Evolutionary conservation across 768 basidiomycete genomes (phyloP), one percentile per base, ranked within the genome.

Genomic region (Coprinopsis cinerea): DNA sequence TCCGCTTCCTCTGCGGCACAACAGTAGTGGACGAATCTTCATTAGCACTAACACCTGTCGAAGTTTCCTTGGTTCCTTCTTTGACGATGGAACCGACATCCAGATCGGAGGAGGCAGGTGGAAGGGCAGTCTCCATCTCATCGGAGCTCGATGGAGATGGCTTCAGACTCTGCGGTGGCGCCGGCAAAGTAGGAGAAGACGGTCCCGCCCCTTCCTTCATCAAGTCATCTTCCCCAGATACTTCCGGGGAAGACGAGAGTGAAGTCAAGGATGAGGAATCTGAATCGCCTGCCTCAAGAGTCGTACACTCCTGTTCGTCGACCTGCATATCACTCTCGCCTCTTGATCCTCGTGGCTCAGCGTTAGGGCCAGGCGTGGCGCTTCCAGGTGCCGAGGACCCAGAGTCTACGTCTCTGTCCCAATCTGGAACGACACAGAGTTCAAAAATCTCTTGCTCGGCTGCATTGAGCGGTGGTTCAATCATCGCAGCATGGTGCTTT

Each of bases 361-460:
- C 18, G 23, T 43, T 26, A 43, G 23, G 41, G 18, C 6, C 41
- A 39, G 30, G 30, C 7, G 36, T 39, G 36, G 36, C 36, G 36
- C 10, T 45, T 46, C 44, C 14, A 23, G 30, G 23, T 10, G 18
- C 4, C 14, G 20, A 34, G 28, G 27, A 37, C 11, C 46, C 18
- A n/a, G 30, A 26, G 18, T 55, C 51, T 36, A 17, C 39, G n/a
- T 42, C 56, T 24, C 67, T 62, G 42, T 79, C 76, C 75, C 76
- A 78, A 51, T 82, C 80, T 17, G 78, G 76, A 52, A 76, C 73
- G 26, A 75, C 68, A 52, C 83, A 88, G 22, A 88, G 64, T 41
- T 76, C 73, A 64, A 88, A 88, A 43, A 88, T 81, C 62, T 83
- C 79, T 58, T 83, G 78, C 57, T 88, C 86, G 9, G 75, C 79